Base-by-base conservation (phyloP, 208 protist species). In the Wallacemonas collosoma region DNA sequence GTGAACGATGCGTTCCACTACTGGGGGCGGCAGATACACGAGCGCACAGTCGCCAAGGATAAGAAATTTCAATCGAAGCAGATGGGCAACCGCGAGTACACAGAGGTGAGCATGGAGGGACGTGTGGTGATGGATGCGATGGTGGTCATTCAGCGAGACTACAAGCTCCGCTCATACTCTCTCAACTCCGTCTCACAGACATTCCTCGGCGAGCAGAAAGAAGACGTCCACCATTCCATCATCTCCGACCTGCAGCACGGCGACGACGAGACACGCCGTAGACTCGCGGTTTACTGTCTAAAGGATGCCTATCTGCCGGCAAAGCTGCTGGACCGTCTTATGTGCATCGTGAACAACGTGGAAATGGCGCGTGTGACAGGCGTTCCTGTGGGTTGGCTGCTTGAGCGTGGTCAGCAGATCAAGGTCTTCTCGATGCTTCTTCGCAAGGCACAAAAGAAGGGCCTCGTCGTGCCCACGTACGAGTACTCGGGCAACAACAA, bases 311-410 rank as follows among this genome's bases (percentile, higher is more conserved):
- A 92, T n/a, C 79, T 99, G 3, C 98, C 98, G 1, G 70, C 98
- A 51, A 90, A 95, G 74, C 82, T 99, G n/a, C 79, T 99, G 11
- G 97, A 99, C 45, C 98, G 99, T 44, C 90, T 99, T 39, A 99
- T 99, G 98, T 88, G 98, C 60, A 66, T 99, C 45, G 91, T 99
- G 69, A 99, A 99, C 76, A 96, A 98, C 75, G 94, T 99, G 14
- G 99, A 99, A 82, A 99, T 99, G 98, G 94, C 98, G 4, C 93
- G 99, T 73, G 99, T 99, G 43, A 99, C 98, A 2, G 99, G 99
- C 26, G 98, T 99, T 47, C 97, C 98, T n/a, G 74, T 99, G 7
- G 85, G 77, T 6, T 99, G 96, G 89, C 77, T 99, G 26, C 76
- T 99, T 3, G 91, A 95, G 60, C 91, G 98, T 35, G 99, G 99